Evolutionary conservation across 108 stramenopile species (phyloP).

Genomic region (Cyclotella choctawhatcheeana): DNA sequence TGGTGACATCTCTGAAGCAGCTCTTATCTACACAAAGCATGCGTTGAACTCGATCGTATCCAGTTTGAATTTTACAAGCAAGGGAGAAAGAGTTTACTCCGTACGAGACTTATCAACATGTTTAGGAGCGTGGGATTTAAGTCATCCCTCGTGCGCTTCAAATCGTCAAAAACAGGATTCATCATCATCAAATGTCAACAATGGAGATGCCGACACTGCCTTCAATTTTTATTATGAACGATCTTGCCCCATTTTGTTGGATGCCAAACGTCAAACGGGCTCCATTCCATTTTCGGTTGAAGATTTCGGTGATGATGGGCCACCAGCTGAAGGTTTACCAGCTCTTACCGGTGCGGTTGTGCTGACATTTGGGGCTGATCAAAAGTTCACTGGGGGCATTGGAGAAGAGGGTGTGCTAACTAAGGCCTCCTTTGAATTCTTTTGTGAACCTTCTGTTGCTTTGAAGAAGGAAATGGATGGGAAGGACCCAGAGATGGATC

Average conservation of each 20-base stretch:
- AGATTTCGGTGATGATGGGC: conserved; percentile 21
- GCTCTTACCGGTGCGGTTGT: conserved; percentile 40
- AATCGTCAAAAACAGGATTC: conserved; percentile 24
- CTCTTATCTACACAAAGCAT: conserved; percentile 45
- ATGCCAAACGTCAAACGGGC: conserved; percentile 21
- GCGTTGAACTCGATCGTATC: conserved; percentile 40
- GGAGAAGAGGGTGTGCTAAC: conserved; percentile 51
- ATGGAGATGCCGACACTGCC: conserved; percentile 41
- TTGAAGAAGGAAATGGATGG: not conserved
- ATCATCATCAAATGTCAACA: conserved; percentile 1
- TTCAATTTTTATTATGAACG: conserved; percentile 49
- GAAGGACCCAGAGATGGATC: conserved; percentile 4
- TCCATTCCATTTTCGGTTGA: conserved; percentile 29
- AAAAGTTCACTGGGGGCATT: conserved; percentile 49
- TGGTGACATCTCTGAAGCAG: conserved; percentile 43
- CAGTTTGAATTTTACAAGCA: conserved; percentile 22
- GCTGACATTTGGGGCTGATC: conserved; percentile 43
- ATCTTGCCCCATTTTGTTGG: conserved; percentile 47
- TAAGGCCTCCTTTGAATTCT: conserved; percentile 46
- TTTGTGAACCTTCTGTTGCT: conserved; percentile 20
- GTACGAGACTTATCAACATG: conserved; percentile 48
- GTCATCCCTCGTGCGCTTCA: conserved; percentile 16
- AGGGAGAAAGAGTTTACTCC: conserved; percentile 25
- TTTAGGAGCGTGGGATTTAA: conserved; percentile 50
- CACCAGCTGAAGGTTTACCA: conserved; percentile 22